A percentile compares a stretch with the other conserved stretches of the same genome.
These are phyloP conservation scores for Diaporthe longicolla DNA, from an alignment of 2,329 filamentous ascomycete genomes.

Conservation along the genomic window DNA sequence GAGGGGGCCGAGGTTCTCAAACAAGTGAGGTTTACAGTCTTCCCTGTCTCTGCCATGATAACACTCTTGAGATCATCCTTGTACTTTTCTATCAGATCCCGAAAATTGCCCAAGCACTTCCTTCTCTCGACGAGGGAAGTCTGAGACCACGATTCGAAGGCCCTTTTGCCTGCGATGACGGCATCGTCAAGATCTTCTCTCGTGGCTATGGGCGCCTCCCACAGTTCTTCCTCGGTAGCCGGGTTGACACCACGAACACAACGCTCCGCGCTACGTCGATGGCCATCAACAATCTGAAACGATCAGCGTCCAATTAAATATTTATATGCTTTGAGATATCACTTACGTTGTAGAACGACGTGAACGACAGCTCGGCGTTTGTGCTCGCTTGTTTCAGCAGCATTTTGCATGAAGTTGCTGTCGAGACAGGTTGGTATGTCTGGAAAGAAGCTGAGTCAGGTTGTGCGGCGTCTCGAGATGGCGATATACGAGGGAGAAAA, in stretches of 20 bases:
- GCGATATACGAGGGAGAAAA: neutral
- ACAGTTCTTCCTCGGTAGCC: slow-evolving; percentile 1
- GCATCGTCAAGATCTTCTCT: slow-evolving; percentile 11
- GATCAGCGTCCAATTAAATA: neutral
- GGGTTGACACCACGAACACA: slow-evolving; percentile 2
- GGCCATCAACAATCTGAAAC: neutral
- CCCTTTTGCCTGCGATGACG: slow-evolving; percentile 2
- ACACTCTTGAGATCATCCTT: neutral
- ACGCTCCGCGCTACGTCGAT: neutral
- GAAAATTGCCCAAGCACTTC: slow-evolving; percentile 2
- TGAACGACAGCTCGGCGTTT: neutral
- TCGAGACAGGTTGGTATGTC: too few relatives aligned
- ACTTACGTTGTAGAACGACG: neutral
- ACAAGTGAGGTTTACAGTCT: neutral
- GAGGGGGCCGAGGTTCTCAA: too few relatives aligned
- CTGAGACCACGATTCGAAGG: slow-evolving; percentile 3
- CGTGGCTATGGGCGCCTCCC: slow-evolving; percentile 13
- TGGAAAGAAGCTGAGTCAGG: neutral
- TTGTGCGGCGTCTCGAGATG: neutral
- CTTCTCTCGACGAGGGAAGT: neutral
- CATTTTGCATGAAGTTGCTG: neutral
- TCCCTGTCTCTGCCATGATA: slow-evolving; percentile 21
- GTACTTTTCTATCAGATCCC: slow-evolving; percentile 14
- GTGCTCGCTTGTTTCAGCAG: neutral
- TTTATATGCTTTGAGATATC: too few relatives aligned